A percentile compares a stretch with the other conserved stretches of the same genome.
phyloP scores from a whole-genome alignment of 75 land plant species.

The Picea sitchensis region DNA sequence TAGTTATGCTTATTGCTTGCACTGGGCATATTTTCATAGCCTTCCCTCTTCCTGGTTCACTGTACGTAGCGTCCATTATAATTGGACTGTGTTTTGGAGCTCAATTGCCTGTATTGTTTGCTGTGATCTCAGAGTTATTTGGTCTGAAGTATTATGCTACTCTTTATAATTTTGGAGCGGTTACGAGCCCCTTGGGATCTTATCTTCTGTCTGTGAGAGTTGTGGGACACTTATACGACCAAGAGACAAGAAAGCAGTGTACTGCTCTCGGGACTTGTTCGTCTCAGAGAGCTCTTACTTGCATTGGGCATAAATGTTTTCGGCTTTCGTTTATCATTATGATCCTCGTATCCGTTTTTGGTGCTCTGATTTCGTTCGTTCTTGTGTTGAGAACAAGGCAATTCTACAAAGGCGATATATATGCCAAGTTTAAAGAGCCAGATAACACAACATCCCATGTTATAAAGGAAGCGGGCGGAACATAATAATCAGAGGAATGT shows the following conservation, averaged over 20 bases:
- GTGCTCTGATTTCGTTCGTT: conserved; percentile 30
- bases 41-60: conserved; percentile 19
- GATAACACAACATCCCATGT: no score
- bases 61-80: conserved; percentile 55
- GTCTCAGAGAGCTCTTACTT: conserved; percentile 18
- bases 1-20: conserved; percentile 14
- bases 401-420: conserved; percentile 25
- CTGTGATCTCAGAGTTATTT: conserved; percentile 63
- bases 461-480: no score
- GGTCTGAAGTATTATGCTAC: conserved; percentile 59
- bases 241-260: conserved; percentile 38
- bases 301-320: conserved; percentile 45
- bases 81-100: conserved; percentile 65
- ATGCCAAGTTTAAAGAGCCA: no score
- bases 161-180: conserved; percentile 49
- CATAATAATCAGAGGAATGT: no score
- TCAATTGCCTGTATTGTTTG: conserved; percentile 46
- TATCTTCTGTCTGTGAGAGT: conserved; percentile 49
- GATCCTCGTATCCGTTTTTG: conserved; percentile 31
- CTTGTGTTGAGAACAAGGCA: conserved; percentile 44
- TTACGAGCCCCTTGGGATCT: conserved; percentile 62
- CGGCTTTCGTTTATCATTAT: conserved; percentile 47
- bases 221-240: conserved; percentile 40
- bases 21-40: conserved; percentile 40
- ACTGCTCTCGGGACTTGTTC: neutral